Base-by-base conservation (phyloP, 164 flowering plant genomes). In the Sextonia rubra region DNA sequence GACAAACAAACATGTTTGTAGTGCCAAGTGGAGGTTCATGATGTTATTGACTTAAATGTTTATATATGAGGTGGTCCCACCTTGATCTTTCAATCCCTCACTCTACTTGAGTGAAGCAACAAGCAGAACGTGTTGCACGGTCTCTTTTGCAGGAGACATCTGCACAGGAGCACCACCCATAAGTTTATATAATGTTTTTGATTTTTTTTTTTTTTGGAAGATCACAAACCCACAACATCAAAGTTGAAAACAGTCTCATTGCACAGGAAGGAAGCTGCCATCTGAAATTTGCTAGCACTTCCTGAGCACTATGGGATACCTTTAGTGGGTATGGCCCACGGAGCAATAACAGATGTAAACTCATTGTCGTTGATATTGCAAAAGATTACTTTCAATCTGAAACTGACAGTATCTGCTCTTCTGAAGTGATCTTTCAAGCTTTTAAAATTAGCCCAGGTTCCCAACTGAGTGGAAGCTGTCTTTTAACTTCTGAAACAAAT, bases 301-400 rank as follows among this genome's bases (percentile, higher is more conserved):
- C 80, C 90, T 0, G 85, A 87, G 69, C 68, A 82, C 77, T 91
- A 76, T 66, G 70, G 71, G 3, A 84, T 95, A 71, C 86, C 81
- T 1, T 71, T 75, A 71, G 64, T 44, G n/a, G 98, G 98, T 70
- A 14, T 83, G 55, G 96, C 96, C 47, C 99, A 95, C 78, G 82
- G 96, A 76, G 99, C 98, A 25, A 83, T 92, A 88, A 69, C 96
- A 4, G 97, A 95, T 60, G 99, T 92, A 67, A 64, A 80, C 15
- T 12, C 72, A 0, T 71, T 95, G 79, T 73, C 98, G 8, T 6
- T 37, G 77, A 66, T 95, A 74, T 78, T 95, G 58, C 94, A 86
- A 69, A 84, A 77, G 73, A 2, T 95, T 80, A 88, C 94, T n/a
- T 75, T 77, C 52, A 87, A 88, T 69, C 65, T 92, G 79, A 88